phyloP scores from a whole-genome alignment of 1,284 basidiomycete genomes.

The Irpex lacteus region DNA sequence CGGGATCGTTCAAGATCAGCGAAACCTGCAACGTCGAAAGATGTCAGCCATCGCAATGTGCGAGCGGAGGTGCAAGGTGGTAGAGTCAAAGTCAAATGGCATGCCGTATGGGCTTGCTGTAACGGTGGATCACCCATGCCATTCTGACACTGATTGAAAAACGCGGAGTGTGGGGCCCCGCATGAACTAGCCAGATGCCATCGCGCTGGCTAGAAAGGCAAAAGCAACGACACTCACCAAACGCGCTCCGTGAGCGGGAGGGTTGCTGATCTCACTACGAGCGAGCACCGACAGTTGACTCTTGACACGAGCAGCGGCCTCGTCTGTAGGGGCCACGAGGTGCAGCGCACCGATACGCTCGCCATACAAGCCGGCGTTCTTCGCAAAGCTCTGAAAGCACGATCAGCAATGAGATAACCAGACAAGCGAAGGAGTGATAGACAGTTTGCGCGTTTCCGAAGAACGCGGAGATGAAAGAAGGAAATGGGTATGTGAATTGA shows the following conservation, averaged over 20 bases:
- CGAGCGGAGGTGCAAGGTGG: background rate
- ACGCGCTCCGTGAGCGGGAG: constrained; percentile 87
- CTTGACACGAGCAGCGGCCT: constrained; percentile 70
- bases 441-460: background rate
- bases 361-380: constrained; percentile 94
- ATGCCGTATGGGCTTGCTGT: background rate
- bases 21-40: constrained; percentile 50
- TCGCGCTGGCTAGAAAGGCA: background rate
- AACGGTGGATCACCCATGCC: background rate
- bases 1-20: constrained; percentile 72
- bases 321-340: constrained; percentile 58
- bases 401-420: background rate
- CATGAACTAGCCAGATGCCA: background rate
- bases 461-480: background rate
- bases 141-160: background rate
- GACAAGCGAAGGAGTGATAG: background rate
- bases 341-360: constrained; percentile 88
- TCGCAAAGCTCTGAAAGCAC: constrained; percentile 79
- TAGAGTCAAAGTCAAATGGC: background rate
- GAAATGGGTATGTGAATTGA: background rate
- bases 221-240: constrained; percentile 51
- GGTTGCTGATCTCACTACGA: constrained; percentile 92
- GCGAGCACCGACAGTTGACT: constrained; percentile 87
- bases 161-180: background rate
- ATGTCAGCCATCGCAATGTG: background rate